These are phyloP conservation scores for Fusarium miscanthi DNA, from an alignment of 2,329 filamentous ascomycete genomes.

Conservation along the genomic window DNA sequence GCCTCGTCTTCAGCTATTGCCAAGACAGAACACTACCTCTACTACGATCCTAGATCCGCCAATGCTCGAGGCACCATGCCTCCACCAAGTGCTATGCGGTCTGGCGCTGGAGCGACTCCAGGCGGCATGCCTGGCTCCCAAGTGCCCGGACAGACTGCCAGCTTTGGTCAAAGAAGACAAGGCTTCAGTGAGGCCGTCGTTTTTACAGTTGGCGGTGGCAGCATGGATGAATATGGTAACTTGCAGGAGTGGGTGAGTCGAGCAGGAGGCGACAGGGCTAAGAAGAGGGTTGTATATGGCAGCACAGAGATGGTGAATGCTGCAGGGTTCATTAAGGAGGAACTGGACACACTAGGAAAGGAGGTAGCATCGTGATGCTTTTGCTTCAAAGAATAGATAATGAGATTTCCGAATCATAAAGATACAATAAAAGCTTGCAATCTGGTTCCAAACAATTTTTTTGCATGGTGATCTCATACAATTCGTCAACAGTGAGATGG, in stretches of 20 bases:
- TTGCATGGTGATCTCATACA: not conserved
- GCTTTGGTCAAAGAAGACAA: conserved; percentile 89
- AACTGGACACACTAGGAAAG: conserved; percentile 70
- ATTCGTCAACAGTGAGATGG: not conserved
- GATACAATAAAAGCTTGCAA: not conserved
- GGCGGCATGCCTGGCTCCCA: conserved; percentile 63
- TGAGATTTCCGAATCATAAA: not conserved
- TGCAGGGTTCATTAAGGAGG: conserved; percentile 71
- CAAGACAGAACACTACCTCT: conserved; percentile 96
- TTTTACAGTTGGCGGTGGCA: conserved; percentile 95
- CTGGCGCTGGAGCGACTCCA: conserved; percentile 56
- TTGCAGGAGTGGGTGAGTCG: conserved; percentile 94
- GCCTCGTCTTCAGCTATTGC: conserved; percentile 92
- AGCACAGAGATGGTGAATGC: conserved; percentile 86
- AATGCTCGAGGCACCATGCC: conserved; percentile 94
- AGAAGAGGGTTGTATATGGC: conserved; percentile 90
- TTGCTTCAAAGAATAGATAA: conserved; percentile 37
- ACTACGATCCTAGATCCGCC: conserved; percentile 94
- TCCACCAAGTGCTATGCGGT: conserved; percentile 72
- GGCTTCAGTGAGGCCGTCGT: conserved; percentile 91
- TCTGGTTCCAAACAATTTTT: not conserved
- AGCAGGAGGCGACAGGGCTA: conserved; percentile 73
- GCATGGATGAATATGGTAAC: conserved; percentile 99
- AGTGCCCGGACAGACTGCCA: conserved; percentile 76
- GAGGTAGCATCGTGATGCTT: conserved; percentile 59